Conservation (phyloP, 768 basidiomycete genomes). For the Rubroboletus satanas region DNA sequence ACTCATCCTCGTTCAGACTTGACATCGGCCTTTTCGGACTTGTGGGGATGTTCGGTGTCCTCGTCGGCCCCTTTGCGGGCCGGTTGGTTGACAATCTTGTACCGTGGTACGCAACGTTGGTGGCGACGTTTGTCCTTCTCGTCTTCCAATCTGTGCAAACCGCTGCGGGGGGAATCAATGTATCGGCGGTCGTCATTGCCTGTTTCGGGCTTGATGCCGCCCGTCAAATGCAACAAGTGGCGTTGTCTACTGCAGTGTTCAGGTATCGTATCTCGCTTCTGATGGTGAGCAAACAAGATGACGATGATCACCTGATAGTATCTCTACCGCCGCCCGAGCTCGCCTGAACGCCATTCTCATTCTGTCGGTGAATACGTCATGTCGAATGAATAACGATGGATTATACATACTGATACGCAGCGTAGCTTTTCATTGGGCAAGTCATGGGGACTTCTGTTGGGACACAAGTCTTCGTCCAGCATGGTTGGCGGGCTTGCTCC, state of each 20-base stretch:
- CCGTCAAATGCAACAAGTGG: slow-evolving; percentile 71
- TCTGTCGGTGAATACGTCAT: slow-evolving; percentile 47
- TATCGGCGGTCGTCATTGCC: slow-evolving; percentile 66
- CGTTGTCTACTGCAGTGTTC: slow-evolving; percentile 57
- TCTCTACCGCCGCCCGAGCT: slow-evolving; percentile 50
- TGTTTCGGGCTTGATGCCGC: slow-evolving; percentile 72
- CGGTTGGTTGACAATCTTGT: slow-evolving; percentile 64
- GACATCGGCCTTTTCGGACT: slow-evolving; percentile 74
- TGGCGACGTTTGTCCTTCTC: slow-evolving; percentile 45
- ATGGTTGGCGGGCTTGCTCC: slow-evolving; percentile 70
- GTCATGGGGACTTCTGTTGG: slow-evolving; percentile 79
- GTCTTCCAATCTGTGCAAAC: slow-evolving; percentile 61
- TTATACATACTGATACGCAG: background rate
- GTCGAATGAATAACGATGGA: background rate
- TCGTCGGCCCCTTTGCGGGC: slow-evolving; percentile 66
- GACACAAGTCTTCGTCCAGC: slow-evolving; percentile 60
- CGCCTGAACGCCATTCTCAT: slow-evolving; percentile 76
- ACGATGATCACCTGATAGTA: slow-evolving; percentile 17
- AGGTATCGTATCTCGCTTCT: slow-evolving; percentile 33
- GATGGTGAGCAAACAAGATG: slow-evolving; percentile 1
- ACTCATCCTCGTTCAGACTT: slow-evolving; percentile 27
- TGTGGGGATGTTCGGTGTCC: slow-evolving; percentile 68
- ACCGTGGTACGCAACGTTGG: slow-evolving; percentile 73
- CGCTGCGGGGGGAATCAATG: slow-evolving; percentile 63
- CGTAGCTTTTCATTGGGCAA: slow-evolving; percentile 67